A percentile compares a stretch with the other conserved stretches of the same genome.
These are phyloP conservation scores for Talaromyces stipitatus DNA, from an alignment of 495 filamentous ascomycete genomes.

Conservation along the genomic window DNA sequence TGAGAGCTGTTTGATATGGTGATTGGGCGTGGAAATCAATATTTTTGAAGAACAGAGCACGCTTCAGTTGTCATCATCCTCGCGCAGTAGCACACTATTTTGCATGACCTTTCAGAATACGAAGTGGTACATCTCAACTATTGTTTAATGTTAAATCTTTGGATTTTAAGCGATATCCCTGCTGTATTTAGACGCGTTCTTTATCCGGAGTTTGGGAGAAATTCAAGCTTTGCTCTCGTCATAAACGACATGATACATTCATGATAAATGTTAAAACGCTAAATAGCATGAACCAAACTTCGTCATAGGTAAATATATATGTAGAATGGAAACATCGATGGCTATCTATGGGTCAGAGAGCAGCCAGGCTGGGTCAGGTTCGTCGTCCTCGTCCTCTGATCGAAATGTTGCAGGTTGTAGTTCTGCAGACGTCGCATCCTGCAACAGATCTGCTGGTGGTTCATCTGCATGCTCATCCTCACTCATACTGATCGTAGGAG, in stretches of 20 bases:
- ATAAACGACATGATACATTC: background rate
- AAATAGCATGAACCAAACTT: background rate
- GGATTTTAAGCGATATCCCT: background rate
- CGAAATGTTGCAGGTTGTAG: constrained; percentile 9
- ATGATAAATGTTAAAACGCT: background rate
- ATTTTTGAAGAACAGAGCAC: background rate
- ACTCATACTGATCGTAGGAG: background rate
- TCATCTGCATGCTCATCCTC: constrained; percentile 13
- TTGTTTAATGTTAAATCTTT: background rate
- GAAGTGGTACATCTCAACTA: background rate
- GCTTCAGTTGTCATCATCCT: background rate
- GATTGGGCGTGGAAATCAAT: background rate
- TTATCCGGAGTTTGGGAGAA: background rate
- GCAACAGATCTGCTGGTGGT: constrained; percentile 32
- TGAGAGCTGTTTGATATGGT: no score
- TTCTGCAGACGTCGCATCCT: constrained; percentile 23
- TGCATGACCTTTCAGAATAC: background rate
- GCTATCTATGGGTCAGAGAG: constrained; percentile 18
- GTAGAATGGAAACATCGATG: background rate
- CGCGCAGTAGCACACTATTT: background rate
- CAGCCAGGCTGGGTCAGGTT: constrained; percentile 42
- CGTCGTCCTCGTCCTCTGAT: constrained; percentile 39
- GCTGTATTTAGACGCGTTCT: background rate
- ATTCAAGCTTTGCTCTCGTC: background rate
- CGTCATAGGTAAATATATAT: background rate